Evolutionary conservation across 108 stramenopile species (phyloP).

Genomic region (Chaetoceros muelleri): DNA sequence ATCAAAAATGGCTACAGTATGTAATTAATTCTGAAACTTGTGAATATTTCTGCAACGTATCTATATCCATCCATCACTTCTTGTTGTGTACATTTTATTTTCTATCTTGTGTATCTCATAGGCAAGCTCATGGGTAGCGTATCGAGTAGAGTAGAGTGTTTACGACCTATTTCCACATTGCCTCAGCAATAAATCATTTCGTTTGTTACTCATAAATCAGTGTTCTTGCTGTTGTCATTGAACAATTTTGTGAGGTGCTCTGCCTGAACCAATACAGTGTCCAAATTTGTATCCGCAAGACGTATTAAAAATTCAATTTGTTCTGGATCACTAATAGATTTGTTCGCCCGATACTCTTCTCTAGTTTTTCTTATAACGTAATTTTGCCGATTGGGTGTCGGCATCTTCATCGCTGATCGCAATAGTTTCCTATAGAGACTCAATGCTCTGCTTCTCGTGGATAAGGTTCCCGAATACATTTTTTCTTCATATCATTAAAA

Average conservation of each 20-base stretch:
- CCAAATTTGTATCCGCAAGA: conserved; percentile 77
- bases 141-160: no score
- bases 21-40: no score
- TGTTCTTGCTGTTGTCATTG: no score
- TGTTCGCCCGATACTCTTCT: conserved; percentile 46
- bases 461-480: conserved; percentile 17
- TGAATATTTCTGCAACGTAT: no score
- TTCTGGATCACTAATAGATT: conserved; percentile 39
- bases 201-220: no score
- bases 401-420: conserved; percentile 68
- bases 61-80: no score
- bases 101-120: no score
- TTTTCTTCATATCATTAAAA: not conserved
- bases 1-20: no score
- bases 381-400: conserved; percentile 79
- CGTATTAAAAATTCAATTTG: conserved; percentile 63
- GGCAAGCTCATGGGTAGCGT: no score
- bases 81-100: no score
- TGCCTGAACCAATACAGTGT: conserved; percentile 77
- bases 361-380: conserved; percentile 61
- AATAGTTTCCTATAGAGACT: conserved; percentile 72
- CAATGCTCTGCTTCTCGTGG: conserved; percentile 42
- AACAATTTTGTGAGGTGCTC: conserved; percentile 68
- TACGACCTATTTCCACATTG: no score
- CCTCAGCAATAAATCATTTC: no score